Percentiles rank a stretch among this genome's conserved stretches.
phyloP scores from a whole-genome alignment of 2,329 filamentous ascomycete species.

The Escovopsis sp. region DNA sequence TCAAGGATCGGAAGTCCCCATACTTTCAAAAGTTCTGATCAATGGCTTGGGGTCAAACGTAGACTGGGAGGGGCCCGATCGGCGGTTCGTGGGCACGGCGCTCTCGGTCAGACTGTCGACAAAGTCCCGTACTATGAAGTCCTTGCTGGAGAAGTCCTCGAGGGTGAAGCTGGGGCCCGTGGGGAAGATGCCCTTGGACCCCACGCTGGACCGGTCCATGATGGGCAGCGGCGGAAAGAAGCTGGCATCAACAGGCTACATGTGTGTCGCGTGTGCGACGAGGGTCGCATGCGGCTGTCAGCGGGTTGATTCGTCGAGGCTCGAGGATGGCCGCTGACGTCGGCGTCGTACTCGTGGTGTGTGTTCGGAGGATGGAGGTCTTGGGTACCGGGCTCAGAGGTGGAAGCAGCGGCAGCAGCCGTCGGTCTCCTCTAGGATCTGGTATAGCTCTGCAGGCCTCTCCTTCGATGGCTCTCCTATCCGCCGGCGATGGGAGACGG shows the following conservation, averaged over 20 bases:
- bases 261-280: slow-evolving; percentile 9
- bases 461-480: too few relatives aligned
- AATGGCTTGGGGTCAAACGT: slow-evolving; percentile 91
- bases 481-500: too few relatives aligned
- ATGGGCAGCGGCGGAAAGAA: slow-evolving; percentile 9
- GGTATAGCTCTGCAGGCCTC: too few relatives aligned
- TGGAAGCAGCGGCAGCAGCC: too few relatives aligned
- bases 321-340: too few relatives aligned
- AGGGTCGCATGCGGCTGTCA: neutral
- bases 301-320: neutral
- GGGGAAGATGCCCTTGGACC: slow-evolving; percentile 56
- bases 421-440: too few relatives aligned
- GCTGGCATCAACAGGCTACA: slow-evolving; percentile 14
- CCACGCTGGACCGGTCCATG: slow-evolving; percentile 29
- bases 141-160: slow-evolving; percentile 75
- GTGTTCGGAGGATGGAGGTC: too few relatives aligned
- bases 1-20: slow-evolving; percentile 6
- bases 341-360: too few relatives aligned
- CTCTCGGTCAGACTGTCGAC: slow-evolving; percentile 83
- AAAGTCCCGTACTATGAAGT: slow-evolving; percentile 98
- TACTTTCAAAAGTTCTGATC: slow-evolving; percentile 85
- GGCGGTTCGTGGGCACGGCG: slow-evolving; percentile 63
- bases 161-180: slow-evolving; percentile 72
- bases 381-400: too few relatives aligned
- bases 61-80: slow-evolving; percentile 50